Evolutionary conservation across 345 rosid species (phyloP).

Genomic region (Hirschfeldia incana): DNA sequence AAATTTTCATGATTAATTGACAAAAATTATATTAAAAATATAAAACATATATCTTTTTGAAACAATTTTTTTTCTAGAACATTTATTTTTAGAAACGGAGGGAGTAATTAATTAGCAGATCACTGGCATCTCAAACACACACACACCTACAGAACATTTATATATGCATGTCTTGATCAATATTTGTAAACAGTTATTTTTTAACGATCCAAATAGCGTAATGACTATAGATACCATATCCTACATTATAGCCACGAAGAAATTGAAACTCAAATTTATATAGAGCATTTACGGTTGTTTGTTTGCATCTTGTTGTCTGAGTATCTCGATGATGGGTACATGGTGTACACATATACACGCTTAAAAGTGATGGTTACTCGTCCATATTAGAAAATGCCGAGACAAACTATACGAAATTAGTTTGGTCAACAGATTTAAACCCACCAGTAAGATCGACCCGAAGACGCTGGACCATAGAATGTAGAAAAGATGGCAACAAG

Average conservation of each 20-base stretch:
- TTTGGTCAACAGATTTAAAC: slow-evolving; percentile 29
- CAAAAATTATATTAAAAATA: too few relatives aligned
- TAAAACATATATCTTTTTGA: too few relatives aligned
- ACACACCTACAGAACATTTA: not conserved
- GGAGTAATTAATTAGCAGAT: not conserved
- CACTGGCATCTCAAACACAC: not conserved
- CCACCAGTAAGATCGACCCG: slow-evolving; percentile 38
- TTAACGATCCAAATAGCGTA: not conserved
- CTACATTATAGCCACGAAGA: slow-evolving; percentile 11
- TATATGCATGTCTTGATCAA: not conserved
- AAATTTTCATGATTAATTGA: too few relatives aligned
- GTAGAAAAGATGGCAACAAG: slow-evolving; percentile 35
- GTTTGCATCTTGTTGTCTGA: slow-evolving; percentile 37
- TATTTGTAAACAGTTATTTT: not conserved
- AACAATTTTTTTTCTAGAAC: too few relatives aligned
- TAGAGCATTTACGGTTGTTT: slow-evolving; percentile 35
- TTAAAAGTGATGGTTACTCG: slow-evolving; percentile 31
- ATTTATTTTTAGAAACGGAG: too few relatives aligned
- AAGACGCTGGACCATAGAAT: slow-evolving; percentile 37
- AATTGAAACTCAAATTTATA: slow-evolving; percentile 9
- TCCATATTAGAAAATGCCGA: slow-evolving; percentile 8
- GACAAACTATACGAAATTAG: slow-evolving; percentile 14
- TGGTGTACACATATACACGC: slow-evolving; percentile 28
- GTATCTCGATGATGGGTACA: slow-evolving; percentile 30
- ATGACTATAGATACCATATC: slow-evolving; percentile 1